Evolutionary conservation across 192 early-diverging fungal genomes (phyloP).

Genomic region (Linnemannia zychae): DNA sequence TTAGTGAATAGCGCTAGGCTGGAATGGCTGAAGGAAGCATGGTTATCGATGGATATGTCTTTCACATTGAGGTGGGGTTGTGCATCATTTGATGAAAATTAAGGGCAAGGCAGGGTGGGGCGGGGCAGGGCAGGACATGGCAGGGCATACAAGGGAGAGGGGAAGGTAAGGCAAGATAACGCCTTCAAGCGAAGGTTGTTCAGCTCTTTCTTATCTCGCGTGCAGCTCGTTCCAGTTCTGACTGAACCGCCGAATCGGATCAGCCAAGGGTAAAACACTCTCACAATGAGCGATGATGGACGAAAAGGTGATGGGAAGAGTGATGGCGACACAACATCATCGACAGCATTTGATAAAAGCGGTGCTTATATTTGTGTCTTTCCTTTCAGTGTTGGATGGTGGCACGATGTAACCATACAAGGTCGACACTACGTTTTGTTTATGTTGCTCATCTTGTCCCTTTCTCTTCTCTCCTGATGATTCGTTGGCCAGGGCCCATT

Average conservation of each 20-base stretch:
- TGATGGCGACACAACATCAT: not conserved
- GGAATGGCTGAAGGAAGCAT: no score
- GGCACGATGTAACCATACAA: slow-evolving; percentile 7
- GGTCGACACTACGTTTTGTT: not conserved
- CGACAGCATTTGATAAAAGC: not conserved
- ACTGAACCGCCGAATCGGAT: not conserved
- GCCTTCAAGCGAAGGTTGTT: no score
- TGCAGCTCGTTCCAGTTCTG: not conserved
- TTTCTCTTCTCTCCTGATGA: not conserved
- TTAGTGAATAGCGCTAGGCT: no score
- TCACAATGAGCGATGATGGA: not conserved
- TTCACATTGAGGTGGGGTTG: no score
- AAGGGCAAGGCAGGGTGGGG: no score
- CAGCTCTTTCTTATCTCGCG: not conserved
- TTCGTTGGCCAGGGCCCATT: not conserved
- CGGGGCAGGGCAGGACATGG: no score
- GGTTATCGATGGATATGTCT: no score
- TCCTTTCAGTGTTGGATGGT: not conserved
- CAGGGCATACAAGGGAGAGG: no score
- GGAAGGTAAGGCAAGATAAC: no score
- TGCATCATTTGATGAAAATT: no score
- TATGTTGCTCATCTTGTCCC: not conserved
- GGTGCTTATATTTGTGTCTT: not conserved
- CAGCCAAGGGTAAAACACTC: not conserved
- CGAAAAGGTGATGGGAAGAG: not conserved